Conservation (phyloP, 2,329 filamentous ascomycete species). For the Thielaviopsis euricoi region DNA sequence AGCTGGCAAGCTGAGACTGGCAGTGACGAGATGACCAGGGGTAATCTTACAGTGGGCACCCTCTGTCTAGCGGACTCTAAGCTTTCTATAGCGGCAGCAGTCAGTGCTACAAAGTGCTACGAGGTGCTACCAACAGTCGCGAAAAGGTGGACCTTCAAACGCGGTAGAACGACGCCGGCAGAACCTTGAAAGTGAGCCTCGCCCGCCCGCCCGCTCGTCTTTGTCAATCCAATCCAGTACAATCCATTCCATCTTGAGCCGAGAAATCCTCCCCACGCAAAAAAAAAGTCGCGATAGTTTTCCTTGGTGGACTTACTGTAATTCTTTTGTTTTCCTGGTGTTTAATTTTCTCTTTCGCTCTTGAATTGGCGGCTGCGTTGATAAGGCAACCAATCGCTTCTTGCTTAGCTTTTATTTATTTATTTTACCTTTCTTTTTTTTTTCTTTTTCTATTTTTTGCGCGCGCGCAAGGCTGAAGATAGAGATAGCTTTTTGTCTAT, state of each 20-base stretch:
- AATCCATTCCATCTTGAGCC: background rate
- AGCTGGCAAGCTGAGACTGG: background rate
- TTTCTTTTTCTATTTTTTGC: too few species aligned
- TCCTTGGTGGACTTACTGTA: background rate
- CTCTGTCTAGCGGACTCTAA: background rate
- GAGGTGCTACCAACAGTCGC: background rate
- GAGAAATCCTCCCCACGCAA: background rate
- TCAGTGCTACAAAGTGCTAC: too few species aligned
- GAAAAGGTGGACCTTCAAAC: background rate
- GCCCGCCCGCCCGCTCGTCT: too few species aligned
- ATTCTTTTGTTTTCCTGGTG: background rate
- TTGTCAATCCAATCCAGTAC: background rate
- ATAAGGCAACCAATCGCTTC: background rate
- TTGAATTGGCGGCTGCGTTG: background rate
- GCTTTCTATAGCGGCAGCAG: too few species aligned
- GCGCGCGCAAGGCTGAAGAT: conserved; percentile 7
- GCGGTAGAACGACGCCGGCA: background rate
- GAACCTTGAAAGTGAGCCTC: background rate
- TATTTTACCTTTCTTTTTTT: too few species aligned
- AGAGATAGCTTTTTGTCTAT: background rate
- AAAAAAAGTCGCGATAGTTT: background rate
- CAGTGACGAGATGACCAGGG: background rate
- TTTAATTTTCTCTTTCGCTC: too few species aligned
- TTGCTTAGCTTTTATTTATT: background rate
- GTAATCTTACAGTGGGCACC: background rate